phyloP scores from a whole-genome alignment of 108 stramenopile species.

The Pseudonitzschia multiseries region DNA sequence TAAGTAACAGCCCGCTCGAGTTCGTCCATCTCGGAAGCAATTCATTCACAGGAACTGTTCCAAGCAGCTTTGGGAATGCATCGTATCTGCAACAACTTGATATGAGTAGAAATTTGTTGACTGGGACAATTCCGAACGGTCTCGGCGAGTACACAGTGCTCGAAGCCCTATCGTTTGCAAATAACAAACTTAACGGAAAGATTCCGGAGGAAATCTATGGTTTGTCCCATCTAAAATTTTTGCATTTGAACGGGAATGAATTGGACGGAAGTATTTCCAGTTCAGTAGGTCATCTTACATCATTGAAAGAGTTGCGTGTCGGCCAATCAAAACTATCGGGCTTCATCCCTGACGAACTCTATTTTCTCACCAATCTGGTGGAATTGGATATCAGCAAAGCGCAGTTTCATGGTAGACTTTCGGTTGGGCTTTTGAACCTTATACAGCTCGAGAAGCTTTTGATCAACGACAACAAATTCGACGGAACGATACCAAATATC shows the following conservation, averaged over 20 bases:
- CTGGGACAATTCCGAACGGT: constrained; percentile 47
- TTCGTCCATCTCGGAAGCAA: constrained; percentile 29
- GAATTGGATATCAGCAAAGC: constrained; percentile 49
- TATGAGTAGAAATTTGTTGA: constrained; percentile 15
- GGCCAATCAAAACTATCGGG: constrained; percentile 41
- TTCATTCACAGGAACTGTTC: constrained; percentile 44
- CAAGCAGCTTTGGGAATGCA: constrained; percentile 39
- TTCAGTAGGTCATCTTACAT: constrained; percentile 42
- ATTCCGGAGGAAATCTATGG: constrained; percentile 19
- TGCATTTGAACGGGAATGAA: constrained; percentile 61
- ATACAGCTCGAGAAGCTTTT: constrained; percentile 13
- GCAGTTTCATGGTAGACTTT: constrained; percentile 30
- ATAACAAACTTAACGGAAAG: constrained; percentile 17
- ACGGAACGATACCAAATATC: constrained; percentile 21
- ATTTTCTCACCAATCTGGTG: constrained; percentile 25
- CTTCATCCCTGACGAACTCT: constrained; percentile 36
- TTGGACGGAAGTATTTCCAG: constrained; percentile 44
- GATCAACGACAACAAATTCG: constrained; percentile 25
- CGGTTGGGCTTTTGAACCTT: constrained; percentile 15
- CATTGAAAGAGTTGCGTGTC: constrained; percentile 18
- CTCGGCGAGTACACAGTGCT: constrained; percentile 20
- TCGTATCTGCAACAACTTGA: constrained; percentile 22
- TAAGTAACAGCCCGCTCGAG: constrained; percentile 1
- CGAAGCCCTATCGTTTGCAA: neutral
- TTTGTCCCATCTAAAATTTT: constrained; percentile 25